A percentile compares a stretch with the other conserved stretches of the same genome.
Conservation (phyloP, 2,329 filamentous ascomycete species). For the Colletotrichum tropicicola region DNA sequence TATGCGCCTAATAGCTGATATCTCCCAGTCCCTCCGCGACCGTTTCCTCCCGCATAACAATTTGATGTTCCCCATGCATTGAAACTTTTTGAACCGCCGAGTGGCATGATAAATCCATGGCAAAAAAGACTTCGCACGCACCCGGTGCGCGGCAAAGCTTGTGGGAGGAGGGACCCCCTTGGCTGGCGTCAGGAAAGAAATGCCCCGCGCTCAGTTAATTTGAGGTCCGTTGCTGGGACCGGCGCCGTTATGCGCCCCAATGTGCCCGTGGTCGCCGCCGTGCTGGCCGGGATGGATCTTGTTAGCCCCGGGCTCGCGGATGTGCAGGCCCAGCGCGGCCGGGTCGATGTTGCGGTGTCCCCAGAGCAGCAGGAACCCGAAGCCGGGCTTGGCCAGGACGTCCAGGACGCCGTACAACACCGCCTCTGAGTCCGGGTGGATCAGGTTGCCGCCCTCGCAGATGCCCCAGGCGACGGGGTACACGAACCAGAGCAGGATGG, state of each 20-base stretch:
- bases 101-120: no score
- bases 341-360: slow-evolving; percentile 71
- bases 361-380: slow-evolving; percentile 67
- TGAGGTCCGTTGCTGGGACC: background rate
- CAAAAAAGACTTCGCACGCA: no score
- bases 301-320: slow-evolving; percentile 36
- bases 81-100: no score
- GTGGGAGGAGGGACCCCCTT: no score
- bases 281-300: slow-evolving; percentile 18
- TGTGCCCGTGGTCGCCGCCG: slow-evolving; percentile 11
- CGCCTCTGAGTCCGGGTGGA: slow-evolving; percentile 72
- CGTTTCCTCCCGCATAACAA: no score
- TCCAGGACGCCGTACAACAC: slow-evolving; percentile 76
- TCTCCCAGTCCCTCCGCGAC: no score
- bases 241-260: background rate
- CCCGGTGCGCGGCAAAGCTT: no score
- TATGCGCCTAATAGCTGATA: no score
- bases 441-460: slow-evolving; percentile 71
- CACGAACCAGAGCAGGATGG: slow-evolving; percentile 69
- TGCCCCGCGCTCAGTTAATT: background rate
- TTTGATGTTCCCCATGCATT: no score
- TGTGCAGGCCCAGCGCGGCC: slow-evolving; percentile 59
- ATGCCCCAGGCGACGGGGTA: slow-evolving; percentile 74
- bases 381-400: slow-evolving; percentile 70
- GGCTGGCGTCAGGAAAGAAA: background rate